Conservation (phyloP, 768 basidiomycete genomes). For the Panaeolus cyanescens region DNA sequence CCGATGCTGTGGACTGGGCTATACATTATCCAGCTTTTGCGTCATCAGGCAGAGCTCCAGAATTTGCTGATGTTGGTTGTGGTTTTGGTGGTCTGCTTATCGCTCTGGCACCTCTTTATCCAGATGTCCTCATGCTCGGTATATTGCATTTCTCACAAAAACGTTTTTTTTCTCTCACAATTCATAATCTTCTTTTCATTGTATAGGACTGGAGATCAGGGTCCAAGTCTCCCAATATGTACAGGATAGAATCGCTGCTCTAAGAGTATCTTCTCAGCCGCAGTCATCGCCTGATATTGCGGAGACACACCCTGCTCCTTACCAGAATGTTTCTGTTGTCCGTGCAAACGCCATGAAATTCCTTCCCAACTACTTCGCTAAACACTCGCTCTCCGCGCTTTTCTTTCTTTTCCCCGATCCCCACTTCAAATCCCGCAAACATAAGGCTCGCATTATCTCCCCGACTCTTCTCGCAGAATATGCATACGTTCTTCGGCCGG, state of each 20-base stretch:
- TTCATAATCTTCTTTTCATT: constrained; percentile 4
- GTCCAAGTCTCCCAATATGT: constrained; percentile 97
- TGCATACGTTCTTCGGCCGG: constrained; percentile 87
- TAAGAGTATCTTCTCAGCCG: constrained; percentile 62
- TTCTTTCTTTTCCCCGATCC: constrained; percentile 99
- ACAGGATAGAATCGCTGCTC: constrained; percentile 88
- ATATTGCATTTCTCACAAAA: constrained; percentile 24
- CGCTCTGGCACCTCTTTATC: constrained; percentile 85
- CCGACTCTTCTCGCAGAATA: constrained; percentile 98
- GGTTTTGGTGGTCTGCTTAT: constrained; percentile 96
- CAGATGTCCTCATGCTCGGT: constrained; percentile 94
- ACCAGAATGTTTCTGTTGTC: constrained; percentile 90
- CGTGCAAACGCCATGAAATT: constrained; percentile 99
- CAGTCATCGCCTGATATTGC: constrained; percentile 8
- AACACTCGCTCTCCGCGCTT: constrained; percentile 86
- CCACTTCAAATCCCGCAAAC: constrained; percentile 97
- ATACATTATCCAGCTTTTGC: constrained; percentile 78
- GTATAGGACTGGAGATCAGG: constrained; percentile 92
- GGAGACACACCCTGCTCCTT: constrained; percentile 43
- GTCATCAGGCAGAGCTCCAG: constrained; percentile 64
- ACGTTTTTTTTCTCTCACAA: constrained; percentile 7
- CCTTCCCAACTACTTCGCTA: constrained; percentile 91
- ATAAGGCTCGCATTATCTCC: constrained; percentile 98
- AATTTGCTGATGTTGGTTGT: constrained; percentile 97
- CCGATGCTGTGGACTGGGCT: constrained; percentile 78